Evolutionary conservation across 169 alveolate genomes (phyloP), one percentile per base, ranked within the genome.

Genomic region (Toxoplasma gondii): DNA sequence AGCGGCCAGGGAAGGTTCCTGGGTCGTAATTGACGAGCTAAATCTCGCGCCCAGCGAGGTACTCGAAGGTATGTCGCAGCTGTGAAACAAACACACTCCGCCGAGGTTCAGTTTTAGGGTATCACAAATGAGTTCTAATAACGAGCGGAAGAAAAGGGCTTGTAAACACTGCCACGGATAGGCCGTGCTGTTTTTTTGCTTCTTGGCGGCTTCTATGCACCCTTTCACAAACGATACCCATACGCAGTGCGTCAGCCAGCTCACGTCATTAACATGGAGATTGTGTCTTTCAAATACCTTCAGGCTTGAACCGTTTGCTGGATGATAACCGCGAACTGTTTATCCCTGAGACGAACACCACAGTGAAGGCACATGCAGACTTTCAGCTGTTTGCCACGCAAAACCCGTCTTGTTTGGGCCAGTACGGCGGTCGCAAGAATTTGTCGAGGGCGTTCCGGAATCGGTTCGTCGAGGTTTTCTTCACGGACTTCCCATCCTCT

Each of bases 351-450:
- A 98, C 99, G 17, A 98, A 99, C 92, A 98, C 97, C 45, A 97
- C 97, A 17, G 98, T 99, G 41, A 99, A 98, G 96, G 99, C 99
- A 0, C 99, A 99, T 94, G 98, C 97, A 70, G 99, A 99, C 94
- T 99, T 99, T 92, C 98, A 99, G 99, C 97, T 99, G 53, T 99
- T 99, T 94, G 99, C 99, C 12, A 99, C 99, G 0, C 99, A 99
- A 96, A 99, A 99, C 94, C 99, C 99, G 27, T 99, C 99, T 16
- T 97, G 98, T n/a, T 29, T 84, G n/a, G 98, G 97, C 84, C 98
- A 98, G 94, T 99, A 99, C 94, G 99, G 99, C 27, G 99, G 99
- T 49, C 97, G 99, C 86, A 99, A 99, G 95, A 98, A 98, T 95
- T 98, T 99, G 78, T 98, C 99, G 49, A 98, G 98, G 95, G 99